These are phyloP conservation scores for Biscogniauxia marginata DNA, from an alignment of 2,329 filamentous ascomycete species.

Conservation along the genomic window DNA sequence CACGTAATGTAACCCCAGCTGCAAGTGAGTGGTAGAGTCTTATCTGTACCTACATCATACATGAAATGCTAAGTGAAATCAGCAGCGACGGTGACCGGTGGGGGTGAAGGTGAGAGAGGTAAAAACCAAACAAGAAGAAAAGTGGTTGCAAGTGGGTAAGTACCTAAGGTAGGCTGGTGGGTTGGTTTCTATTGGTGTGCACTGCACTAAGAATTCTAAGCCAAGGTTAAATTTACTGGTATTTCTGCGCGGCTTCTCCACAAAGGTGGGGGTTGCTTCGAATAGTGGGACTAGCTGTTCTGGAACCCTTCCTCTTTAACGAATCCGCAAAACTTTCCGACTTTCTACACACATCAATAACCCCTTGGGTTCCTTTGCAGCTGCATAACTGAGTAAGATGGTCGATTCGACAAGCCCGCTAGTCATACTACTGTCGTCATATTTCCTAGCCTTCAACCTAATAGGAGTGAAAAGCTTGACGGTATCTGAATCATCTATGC, in stretches of 20 bases:
- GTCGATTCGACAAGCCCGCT: too few species aligned
- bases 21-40: neutral
- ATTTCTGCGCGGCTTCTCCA: too few species aligned
- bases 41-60: neutral
- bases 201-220: too few species aligned
- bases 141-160: too few species aligned
- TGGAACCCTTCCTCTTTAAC: neutral
- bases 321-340: too few species aligned
- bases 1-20: neutral
- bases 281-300: neutral
- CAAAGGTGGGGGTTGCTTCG: neutral
- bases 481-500: neutral
- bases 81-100: neutral
- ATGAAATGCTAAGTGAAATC: neutral
- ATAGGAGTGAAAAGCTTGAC: neutral
- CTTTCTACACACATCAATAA: neutral
- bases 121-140: too few species aligned
- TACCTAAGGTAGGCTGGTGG: too few species aligned
- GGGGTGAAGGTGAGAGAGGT: too few species aligned
- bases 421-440: neutral
- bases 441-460: neutral
- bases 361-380: slow-evolving; percentile 5
- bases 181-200: too few species aligned
- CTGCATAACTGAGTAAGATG: slow-evolving; percentile 25
- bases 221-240: too few species aligned